phyloP scores from a whole-genome alignment of 495 filamentous ascomycete genomes.

The Hypomontagnella submonticulosa region DNA sequence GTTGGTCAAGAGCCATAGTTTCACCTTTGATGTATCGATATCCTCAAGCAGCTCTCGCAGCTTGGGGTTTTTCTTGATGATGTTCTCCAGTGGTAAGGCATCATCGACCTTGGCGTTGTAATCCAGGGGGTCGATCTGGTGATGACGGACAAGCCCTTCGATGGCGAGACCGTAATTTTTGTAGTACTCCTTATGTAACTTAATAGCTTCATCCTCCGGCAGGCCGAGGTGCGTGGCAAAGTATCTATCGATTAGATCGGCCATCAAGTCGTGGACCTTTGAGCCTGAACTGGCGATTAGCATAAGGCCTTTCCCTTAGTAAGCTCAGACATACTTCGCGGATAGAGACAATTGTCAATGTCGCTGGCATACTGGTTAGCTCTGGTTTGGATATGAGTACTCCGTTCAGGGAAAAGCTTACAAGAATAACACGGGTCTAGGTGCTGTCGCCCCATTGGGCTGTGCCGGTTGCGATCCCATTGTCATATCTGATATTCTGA shows the following conservation, averaged over 20 bases:
- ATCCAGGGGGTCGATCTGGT: slow-evolving; percentile 93
- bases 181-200: slow-evolving; percentile 92
- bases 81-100: slow-evolving; percentile 84
- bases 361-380: slow-evolving; percentile 61
- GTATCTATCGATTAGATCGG: slow-evolving; percentile 80
- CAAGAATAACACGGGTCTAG: slow-evolving; percentile 61
- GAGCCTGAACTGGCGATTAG: slow-evolving; percentile 57
- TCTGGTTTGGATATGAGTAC: neutral
- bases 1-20: slow-evolving; percentile 94
- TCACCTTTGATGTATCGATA: slow-evolving; percentile 81
- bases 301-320: neutral
- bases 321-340: slow-evolving; percentile 63
- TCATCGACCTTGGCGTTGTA: slow-evolving; percentile 97
- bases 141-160: slow-evolving; percentile 90
- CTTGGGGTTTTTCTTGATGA: slow-evolving; percentile 79
- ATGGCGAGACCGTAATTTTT: slow-evolving; percentile 96
- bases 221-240: slow-evolving; percentile 83
- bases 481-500: slow-evolving; percentile 1
- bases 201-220: slow-evolving; percentile 73
- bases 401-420: slow-evolving; percentile 35
- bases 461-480: slow-evolving; percentile 43
- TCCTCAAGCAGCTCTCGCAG: slow-evolving; percentile 81
- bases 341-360: slow-evolving; percentile 95
- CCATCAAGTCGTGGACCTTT: slow-evolving; percentile 80
- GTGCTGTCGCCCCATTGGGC: slow-evolving; percentile 28